A percentile compares a stretch with the other conserved stretches of the same genome.
phyloP scores from a whole-genome alignment of 2,329 filamentous ascomycete genomes.

The Lojkania enalia region DNA sequence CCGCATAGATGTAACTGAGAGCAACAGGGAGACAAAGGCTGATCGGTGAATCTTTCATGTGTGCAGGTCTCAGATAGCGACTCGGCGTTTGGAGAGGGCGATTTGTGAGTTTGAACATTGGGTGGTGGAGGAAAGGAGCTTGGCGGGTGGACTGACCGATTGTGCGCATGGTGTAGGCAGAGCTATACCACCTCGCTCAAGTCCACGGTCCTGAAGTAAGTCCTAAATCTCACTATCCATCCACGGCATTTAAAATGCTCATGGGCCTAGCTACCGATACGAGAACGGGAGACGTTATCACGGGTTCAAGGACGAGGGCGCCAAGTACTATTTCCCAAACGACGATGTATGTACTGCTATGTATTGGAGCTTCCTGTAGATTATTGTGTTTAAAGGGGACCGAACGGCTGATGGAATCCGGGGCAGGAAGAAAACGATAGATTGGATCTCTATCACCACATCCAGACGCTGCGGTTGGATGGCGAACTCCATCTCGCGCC shows the following conservation, averaged over 20 bases:
- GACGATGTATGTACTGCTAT: constrained; percentile 21
- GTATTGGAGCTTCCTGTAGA: neutral
- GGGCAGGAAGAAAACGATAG: constrained; percentile 28
- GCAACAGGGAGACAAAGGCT: no score
- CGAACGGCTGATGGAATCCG: neutral
- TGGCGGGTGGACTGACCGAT: neutral
- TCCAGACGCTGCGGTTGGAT: constrained; percentile 22
- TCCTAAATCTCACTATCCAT: neutral
- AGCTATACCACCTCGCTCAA: constrained; percentile 31
- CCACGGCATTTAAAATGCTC: neutral
- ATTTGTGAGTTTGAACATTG: constrained; percentile 17
- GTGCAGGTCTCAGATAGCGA: constrained; percentile 16
- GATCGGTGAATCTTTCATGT: neutral
- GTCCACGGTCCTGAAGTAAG: constrained; percentile 25
- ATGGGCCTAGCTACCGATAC: constrained; percentile 22
- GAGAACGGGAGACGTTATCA: constrained; percentile 32
- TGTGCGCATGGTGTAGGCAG: constrained; percentile 12
- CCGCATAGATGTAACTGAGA: constrained; percentile 3
- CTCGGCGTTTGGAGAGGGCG: constrained; percentile 24
- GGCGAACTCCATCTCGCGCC: constrained; percentile 29
- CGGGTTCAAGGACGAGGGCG: constrained; percentile 24
- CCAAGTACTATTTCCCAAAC: constrained; percentile 29
- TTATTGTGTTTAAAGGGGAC: neutral
- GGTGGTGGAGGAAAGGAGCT: no score
- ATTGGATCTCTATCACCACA: constrained; percentile 31